Evolutionary conservation across 192 early-diverging fungal genomes (phyloP), one percentile per base, ranked within the genome.

Genomic region (Umbelopsis isabellina): DNA sequence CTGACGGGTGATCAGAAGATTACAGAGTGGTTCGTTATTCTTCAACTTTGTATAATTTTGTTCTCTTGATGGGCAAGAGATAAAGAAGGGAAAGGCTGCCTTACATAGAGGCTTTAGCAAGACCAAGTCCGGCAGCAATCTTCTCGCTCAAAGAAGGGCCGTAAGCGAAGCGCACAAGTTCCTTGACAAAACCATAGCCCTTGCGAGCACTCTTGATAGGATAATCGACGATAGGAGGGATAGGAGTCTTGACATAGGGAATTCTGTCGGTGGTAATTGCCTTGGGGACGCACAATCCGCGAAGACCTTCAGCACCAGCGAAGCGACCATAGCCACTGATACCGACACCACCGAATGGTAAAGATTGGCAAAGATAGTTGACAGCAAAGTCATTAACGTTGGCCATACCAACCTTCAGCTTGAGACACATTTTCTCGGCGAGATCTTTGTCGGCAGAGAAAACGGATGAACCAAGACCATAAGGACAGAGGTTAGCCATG

Each of bases 361-460:
- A 71, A 2, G 87, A 82, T 73, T 94, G 91, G 77, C 91, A 92
- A 5, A 96, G 83, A 66, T 95, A 96, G 64, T 89, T 93, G 69
- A 90, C 89, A 18, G 85, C 94, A 72, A 93, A 96, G 72, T 94
- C 94, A 75, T 96, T 96, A 68, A 95, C 79, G 52, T 96, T 96
- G 53, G 86, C 77, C 91, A 93, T 93, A 16, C 94, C 94, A 0
- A 85, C 83, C 68, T 86, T 87, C 50, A 95, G 75, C 16, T 73
- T 75, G 22, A 84, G 75, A n/a, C 87, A 86, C 23, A 95, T 83
- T 11, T 83, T 75, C 30, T 84, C 76, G 10, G 84, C 93, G 47
- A 85, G 80, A 10, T 66, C 71, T 25, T 87, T 83, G 70, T 95
- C 87, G 22, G 81, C 81, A 2, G 91, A 91, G 75, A 95, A 96